phyloP scores from a whole-genome alignment of 1,139 yeast species.

The Kurtzmaniella quercitrusa region DNA sequence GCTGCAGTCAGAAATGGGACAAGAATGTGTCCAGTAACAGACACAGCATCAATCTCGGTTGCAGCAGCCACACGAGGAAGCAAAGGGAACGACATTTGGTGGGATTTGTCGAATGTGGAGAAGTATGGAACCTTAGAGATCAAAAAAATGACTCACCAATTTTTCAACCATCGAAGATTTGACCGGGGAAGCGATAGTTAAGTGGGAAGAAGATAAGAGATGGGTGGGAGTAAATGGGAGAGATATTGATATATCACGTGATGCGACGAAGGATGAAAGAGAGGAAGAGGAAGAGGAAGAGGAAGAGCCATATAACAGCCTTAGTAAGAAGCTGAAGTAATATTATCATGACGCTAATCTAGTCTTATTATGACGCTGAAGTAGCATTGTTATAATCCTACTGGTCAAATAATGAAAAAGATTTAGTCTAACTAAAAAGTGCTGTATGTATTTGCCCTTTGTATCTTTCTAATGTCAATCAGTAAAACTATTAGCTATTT shows the following conservation, averaged over 20 bases:
- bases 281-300: too few relatives aligned
- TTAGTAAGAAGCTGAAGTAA: too few relatives aligned
- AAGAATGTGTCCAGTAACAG: slow-evolving; percentile 38
- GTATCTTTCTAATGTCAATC: too few relatives aligned
- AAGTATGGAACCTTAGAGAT: neutral
- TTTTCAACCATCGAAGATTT: neutral
- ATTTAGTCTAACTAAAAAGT: too few relatives aligned
- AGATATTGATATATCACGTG: neutral
- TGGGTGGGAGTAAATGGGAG: neutral
- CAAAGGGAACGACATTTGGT: slow-evolving; percentile 41
- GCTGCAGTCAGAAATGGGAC: slow-evolving; percentile 22
- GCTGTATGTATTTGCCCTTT: too few relatives aligned
- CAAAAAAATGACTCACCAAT: neutral
- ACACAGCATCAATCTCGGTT: slow-evolving; percentile 20
- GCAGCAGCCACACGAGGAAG: slow-evolving; percentile 32
- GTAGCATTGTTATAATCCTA: too few relatives aligned
- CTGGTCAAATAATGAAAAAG: too few relatives aligned
- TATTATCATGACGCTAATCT: too few relatives aligned
- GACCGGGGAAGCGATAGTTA: neutral
- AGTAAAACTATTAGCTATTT: too few relatives aligned
- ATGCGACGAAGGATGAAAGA: too few relatives aligned
- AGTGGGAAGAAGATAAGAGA: neutral
- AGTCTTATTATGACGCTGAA: too few relatives aligned
- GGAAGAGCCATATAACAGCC: too few relatives aligned
- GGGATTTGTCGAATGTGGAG: neutral